Base-by-base conservation (phyloP, 768 basidiomycete genomes). In the Suillus paluster region DNA sequence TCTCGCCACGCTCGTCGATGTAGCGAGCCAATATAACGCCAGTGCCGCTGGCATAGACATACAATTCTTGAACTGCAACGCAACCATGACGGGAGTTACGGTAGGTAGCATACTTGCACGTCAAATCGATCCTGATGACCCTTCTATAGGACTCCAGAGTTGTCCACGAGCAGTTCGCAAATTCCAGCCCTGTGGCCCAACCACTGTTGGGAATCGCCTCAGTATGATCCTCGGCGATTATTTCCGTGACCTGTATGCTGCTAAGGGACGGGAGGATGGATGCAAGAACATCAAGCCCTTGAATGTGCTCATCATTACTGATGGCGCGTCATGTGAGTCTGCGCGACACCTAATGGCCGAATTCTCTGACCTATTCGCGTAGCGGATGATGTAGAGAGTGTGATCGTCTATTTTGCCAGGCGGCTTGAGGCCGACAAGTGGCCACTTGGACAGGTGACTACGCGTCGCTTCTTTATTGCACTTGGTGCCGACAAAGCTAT, bases 221-320 rank as follows among this genome's bases (percentile, higher is more conserved):
- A 80, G 83, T 30, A 23, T 68, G 33, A 58, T 83, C 3, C 66
- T 84, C 2, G 64, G 74, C 10, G 72, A 74, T 7, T 84, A 84
- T 59, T 45, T 79, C 42, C 67, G 68, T 19, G 67, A 63, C 36
- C 71, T 78, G 10, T 77, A 80, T 53, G 25, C 52, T 9, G 82
- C 78, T 2, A 68, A 73, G 39, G 63, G 58, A 34, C 62, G 34
- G 50, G 67, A 66, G 17, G 64, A 65, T 7, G 70, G 57, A 1
- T 58, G 76, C 57, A 70, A 74, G 58, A 65, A 66, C 38, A 78
- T 86, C 15, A 88, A 86, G 64, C 84, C 84, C 0, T 70, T 86
- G 25, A 89, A 88, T 64, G 82, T 80, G 53, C 80, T 90, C 12
- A 73, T 89, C 30, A 78, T 90, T 41, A 89, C 87, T 0, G 88